Base-by-base conservation (phyloP, 225 moss, liverwort and hornwort genomes). In the Climacium dendroides region DNA sequence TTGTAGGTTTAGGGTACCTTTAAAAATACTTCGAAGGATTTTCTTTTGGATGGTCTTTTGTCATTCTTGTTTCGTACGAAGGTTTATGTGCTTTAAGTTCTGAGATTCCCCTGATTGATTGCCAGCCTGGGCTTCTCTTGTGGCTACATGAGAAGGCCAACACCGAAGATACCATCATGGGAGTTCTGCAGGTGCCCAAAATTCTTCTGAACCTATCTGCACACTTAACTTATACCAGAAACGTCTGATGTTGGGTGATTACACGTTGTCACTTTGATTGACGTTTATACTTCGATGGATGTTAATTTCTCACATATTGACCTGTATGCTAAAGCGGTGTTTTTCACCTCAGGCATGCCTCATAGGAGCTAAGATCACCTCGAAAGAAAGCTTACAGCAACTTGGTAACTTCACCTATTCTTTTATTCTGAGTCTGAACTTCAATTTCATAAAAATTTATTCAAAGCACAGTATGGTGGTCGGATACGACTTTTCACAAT, bases 91-190 rank as follows among this genome's bases (percentile, higher is more conserved):
- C 80, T 54, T 74, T 60, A 8, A 54, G 70, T 80, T 81, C 89
- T 90, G 19, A 90, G 58, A 66, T 74, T 85, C 39, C 59, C 50
- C 34, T 90, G 81, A 72, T 89, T 59, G 82, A 66, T 85, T 89
- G 82, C 47, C 91, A 95, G 97, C 88, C 94, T 53, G 91, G 96
- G 69, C 90, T 98, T 75, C 89, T 95, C 53, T 64, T 98, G 82
- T 98, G 97, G 97, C 87, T 96, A 41, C 92, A 92, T 66, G 92
- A 96, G 74, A 93, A 91, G 81, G 97, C 94, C 81, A 82, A 82
- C 76, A 86, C 95, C 60, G 93, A 93, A 87, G 96, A 96, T 81
- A 96, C 90, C 78, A 95, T 98, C 83, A 95, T 93, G 69, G 97
- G 94, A 74, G 92, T 95, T 57, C 90, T 97, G 74, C 98, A 97